Evolutionary conservation across 495 filamentous ascomycete species (phyloP).

Genomic region (Rostrohypoxylon terebratum): DNA sequence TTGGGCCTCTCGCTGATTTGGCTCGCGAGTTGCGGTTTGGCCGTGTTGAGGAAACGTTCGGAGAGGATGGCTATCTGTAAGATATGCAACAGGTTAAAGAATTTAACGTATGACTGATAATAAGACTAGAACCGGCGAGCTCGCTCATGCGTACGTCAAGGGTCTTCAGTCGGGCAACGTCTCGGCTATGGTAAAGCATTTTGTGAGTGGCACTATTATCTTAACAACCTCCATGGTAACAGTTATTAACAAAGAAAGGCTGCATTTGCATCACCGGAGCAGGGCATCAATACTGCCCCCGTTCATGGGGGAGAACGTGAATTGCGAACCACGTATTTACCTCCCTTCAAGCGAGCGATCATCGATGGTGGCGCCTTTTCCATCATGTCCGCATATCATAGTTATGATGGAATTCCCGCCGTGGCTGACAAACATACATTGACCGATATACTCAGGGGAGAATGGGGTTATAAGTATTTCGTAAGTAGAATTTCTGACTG

Average conservation of each 20-base stretch:
- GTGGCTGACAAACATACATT: slow-evolving; percentile 70
- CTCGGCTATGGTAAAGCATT: slow-evolving; percentile 77
- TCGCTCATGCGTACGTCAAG: slow-evolving; percentile 69
- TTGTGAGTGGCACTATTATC: slow-evolving; percentile 50
- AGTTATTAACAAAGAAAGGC: slow-evolving; percentile 45
- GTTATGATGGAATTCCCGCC: slow-evolving; percentile 74
- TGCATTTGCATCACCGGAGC: slow-evolving; percentile 72
- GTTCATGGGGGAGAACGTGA: slow-evolving; percentile 77
- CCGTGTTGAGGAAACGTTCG: slow-evolving; percentile 76
- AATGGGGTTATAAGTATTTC: slow-evolving; percentile 78
- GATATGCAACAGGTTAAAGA: slow-evolving; percentile 13
- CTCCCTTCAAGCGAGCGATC: slow-evolving; percentile 73
- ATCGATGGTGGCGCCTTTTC: slow-evolving; percentile 73
- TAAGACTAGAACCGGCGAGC: slow-evolving; percentile 56
- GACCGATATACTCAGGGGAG: slow-evolving; percentile 72
- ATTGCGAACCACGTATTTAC: slow-evolving; percentile 74
- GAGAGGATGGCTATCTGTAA: slow-evolving; percentile 71
- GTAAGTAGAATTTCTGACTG: slow-evolving; percentile 50
- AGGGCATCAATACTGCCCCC: slow-evolving; percentile 75
- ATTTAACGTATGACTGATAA: neutral
- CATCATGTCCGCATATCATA: slow-evolving; percentile 76
- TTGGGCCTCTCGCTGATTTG: slow-evolving; percentile 74
- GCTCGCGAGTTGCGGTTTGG: slow-evolving; percentile 75
- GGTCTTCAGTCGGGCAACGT: slow-evolving; percentile 73
- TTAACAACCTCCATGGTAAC: neutral